Percentiles rank a stretch among this genome's conserved stretches.
phyloP scores from a whole-genome alignment of 768 basidiomycete species.

The Leucocoprinus sp. region DNA sequence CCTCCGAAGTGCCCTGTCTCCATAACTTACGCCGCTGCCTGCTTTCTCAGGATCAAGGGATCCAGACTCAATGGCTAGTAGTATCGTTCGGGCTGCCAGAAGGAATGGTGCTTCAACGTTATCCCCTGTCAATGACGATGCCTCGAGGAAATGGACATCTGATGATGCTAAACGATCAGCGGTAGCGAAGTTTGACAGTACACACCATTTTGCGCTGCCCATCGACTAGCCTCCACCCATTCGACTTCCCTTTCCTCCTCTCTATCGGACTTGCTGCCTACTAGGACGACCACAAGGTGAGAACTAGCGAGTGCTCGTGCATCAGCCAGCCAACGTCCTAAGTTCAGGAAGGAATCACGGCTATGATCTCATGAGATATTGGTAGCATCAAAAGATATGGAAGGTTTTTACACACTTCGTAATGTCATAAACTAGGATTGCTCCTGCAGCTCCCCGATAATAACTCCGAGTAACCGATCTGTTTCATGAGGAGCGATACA shows the following conservation, averaged over 20 bases:
- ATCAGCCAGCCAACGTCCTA: conserved; percentile 88
- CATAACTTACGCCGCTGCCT: conserved; percentile 94
- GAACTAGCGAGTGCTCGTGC: conserved; percentile 89
- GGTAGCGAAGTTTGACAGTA: conserved; percentile 1
- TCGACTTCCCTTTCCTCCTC: conserved; percentile 95
- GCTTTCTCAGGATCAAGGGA: conserved; percentile 87
- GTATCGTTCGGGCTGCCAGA: conserved; percentile 77
- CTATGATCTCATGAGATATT: conserved; percentile 32
- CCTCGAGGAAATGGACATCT: conserved; percentile 93
- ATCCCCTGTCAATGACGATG: conserved; percentile 85
- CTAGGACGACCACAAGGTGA: conserved; percentile 80
- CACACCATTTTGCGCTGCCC: conserved; percentile 93
- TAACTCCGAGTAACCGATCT: conserved; percentile 93
- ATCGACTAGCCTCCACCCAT: conserved; percentile 89
- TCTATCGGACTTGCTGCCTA: conserved; percentile 92
- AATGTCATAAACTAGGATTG: conserved; percentile 90
- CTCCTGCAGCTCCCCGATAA: conserved; percentile 90
- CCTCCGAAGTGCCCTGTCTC: conserved; percentile 84
- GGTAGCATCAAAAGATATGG: conserved; percentile 10
- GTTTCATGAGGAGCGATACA: conserved; percentile 10
- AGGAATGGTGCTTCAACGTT: conserved; percentile 94
- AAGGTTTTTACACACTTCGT: conserved; percentile 51
- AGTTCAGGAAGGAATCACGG: conserved; percentile 77
- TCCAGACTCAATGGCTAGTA: conserved; percentile 87
- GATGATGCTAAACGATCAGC: conserved; percentile 7